A percentile compares a stretch with the other conserved stretches of the same genome.
phyloP scores from a whole-genome alignment of 257 asterid species.

The Solanum lignicaule region DNA sequence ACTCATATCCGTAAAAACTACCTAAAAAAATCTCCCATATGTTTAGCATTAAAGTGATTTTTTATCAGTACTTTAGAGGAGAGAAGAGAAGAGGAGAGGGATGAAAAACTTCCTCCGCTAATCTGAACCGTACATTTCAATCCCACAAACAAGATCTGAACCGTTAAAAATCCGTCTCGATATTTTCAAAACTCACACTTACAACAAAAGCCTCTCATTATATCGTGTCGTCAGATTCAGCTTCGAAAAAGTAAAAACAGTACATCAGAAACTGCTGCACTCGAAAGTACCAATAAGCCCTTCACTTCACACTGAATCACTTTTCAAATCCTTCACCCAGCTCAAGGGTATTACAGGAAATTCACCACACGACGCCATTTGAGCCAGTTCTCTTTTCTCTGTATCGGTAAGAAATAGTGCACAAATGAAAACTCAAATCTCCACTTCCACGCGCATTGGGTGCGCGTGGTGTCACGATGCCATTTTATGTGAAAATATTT shows the following conservation, averaged over 20 bases:
- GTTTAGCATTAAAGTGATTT: not conserved
- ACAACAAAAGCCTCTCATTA: not conserved
- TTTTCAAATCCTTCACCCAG: not conserved
- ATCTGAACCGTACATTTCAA: not conserved
- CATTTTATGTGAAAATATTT: not conserved
- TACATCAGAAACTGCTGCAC: not conserved
- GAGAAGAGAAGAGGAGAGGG: not conserved
- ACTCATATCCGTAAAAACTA: too few relatives aligned
- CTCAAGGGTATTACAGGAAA: not conserved
- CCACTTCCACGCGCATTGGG: not conserved
- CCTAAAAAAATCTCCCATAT: not conserved
- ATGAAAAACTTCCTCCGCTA: not conserved
- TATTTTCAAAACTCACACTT: not conserved
- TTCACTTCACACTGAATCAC: not conserved
- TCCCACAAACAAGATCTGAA: not conserved
- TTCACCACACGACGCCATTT: not conserved
- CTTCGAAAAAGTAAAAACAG: not conserved
- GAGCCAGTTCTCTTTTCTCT: not conserved
- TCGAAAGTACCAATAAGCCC: not conserved
- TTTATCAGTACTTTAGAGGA: not conserved
- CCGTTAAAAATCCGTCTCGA: not conserved
- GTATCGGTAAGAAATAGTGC: not conserved
- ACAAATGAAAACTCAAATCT: not conserved
- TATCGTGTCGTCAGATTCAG: conserved; percentile 20
- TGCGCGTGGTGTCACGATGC: not conserved